Base-by-base conservation (phyloP, 129 eudicot genomes). In the Helianthus tuberosus region DNA sequence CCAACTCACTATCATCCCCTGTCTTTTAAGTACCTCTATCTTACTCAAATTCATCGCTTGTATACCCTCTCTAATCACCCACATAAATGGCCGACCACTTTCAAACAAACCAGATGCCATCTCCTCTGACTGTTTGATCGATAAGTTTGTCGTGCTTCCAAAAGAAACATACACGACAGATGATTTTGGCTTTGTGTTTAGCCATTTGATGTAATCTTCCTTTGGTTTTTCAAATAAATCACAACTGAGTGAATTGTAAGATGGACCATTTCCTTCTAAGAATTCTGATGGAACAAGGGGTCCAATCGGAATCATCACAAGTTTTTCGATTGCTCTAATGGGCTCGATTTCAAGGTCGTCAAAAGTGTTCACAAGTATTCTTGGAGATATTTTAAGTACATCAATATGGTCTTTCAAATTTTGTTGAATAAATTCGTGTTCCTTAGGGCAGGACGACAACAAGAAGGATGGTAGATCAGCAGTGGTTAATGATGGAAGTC, bases 1-100 rank as follows among this genome's bases (percentile, higher is more conserved):
- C 96, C 96, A 89, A 66, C 47, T 23, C 27, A 86, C 87, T 8
- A 89, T 35, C 58, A 89, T 57, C 14, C 89, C 87, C 25, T 86
- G 85, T 12, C 68, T 71, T 6, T 38, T 15, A 0, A 29, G 23
- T 5, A 75, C 81, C 3, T 75, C 50, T 2, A 47, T 10, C 6
- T 53, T 15, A 3, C 20, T 53, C 20, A 53, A 53, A 5, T 5
- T 6, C 27, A 6, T 10, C 11, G 6, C 10, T 52, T 52, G 23
- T 5, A 7, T 15, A 15, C 23, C 11, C 4, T 14, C 29, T 16
- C 25, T 53, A 1, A 53, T 15, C 59, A 15, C 27, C 59, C 8
- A 53, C 9, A 16, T 5, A 53, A 53, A 53, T 2, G 59, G 59
- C 25, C 25, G 23, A 6, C 59, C 3, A 53, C 59, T 53, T 16